Conservation (phyloP, 306 rosid genomes). For the Malus sylvestris region DNA sequence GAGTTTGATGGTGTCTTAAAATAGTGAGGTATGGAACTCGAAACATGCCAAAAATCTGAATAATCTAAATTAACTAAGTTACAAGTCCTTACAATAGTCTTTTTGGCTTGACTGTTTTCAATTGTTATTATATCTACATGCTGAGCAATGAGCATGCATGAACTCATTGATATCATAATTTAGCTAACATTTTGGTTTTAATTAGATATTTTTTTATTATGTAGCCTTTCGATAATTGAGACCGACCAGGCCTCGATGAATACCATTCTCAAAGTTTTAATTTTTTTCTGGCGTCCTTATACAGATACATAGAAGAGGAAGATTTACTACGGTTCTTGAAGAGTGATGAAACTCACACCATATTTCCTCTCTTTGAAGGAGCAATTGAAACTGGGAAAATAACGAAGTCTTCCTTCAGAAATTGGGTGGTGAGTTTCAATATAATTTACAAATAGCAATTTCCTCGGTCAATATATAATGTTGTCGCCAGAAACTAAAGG, state of each 20-base stretch:
- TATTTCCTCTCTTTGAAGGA: conserved; percentile 43
- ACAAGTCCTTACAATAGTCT: too few relatives aligned
- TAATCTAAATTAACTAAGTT: too few relatives aligned
- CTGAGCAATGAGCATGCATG: too few relatives aligned
- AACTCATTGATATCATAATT: too few relatives aligned
- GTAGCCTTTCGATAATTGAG: neutral
- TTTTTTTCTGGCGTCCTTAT: neutral
- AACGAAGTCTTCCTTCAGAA: conserved; percentile 37
- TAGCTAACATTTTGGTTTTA: neutral
- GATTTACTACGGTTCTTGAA: conserved; percentile 37
- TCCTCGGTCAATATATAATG: too few relatives aligned
- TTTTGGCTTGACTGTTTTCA: too few relatives aligned
- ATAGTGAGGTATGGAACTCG: too few relatives aligned
- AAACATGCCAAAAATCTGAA: too few relatives aligned
- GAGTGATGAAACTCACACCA: conserved; percentile 34
- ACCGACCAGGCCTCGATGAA: neutral
- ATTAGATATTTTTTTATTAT: neutral
- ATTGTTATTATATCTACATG: too few relatives aligned
- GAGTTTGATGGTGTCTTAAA: too few relatives aligned
- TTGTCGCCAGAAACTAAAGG: too few relatives aligned
- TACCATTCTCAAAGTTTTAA: neutral
- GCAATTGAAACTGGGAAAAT: conserved; percentile 32
- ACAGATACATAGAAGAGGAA: conserved; percentile 40
- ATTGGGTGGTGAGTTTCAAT: conserved; percentile 38
- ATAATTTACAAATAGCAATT: neutral